Base-by-base conservation (phyloP, 371 early-diverging fungal genomes). In the Saksenaea vasiformis region DNA sequence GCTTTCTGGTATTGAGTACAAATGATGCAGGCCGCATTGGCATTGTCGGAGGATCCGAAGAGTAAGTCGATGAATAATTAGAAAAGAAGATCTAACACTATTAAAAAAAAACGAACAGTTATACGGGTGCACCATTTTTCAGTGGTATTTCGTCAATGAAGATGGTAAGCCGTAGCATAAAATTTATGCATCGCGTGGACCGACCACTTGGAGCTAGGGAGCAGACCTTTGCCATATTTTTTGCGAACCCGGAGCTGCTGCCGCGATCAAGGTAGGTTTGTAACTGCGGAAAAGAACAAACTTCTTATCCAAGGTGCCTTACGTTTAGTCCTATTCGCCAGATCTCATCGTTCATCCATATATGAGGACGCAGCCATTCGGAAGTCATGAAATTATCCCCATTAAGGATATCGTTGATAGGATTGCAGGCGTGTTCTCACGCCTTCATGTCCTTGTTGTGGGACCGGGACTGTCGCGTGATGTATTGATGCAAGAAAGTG, bases 61-160 rank as follows among this genome's bases (percentile, higher is more conserved):
- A 93, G 88, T 90, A 80, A 56, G 81, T 55, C 0, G 9, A 14
- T 15, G 1, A 17, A 44, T 2, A 44, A 37, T 26, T 58, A 4
- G 17, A 54, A 35, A n/a, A 22, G 17, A n/a, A 14, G 5, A 2
- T 7, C 9, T 22, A 5, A 47, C 22, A 22, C 22, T 44, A n/a
- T n/a, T n/a, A n/a, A n/a, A 22, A 47, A 47, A 9, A 19, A 10
- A 19, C 54, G 60, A 61, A 37, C 56, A 86, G 88, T 54, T 95
- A 94, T 76, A 94, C 96, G 1, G 98, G 99, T 1, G 99, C 99
- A 2, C 98, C 98, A 2, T 97, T 86, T 71, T 99, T 93, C 77
- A 92, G 92, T 10, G 92, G 85, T 0, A 88, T 90, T 59, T 71
- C 92, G 2, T 85, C 97, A 0, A 86, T 97, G 64, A 82, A 85